Evolutionary conservation across 768 basidiomycete genomes (phyloP).

Genomic region (Cystofilobasidium ferigula): DNA sequence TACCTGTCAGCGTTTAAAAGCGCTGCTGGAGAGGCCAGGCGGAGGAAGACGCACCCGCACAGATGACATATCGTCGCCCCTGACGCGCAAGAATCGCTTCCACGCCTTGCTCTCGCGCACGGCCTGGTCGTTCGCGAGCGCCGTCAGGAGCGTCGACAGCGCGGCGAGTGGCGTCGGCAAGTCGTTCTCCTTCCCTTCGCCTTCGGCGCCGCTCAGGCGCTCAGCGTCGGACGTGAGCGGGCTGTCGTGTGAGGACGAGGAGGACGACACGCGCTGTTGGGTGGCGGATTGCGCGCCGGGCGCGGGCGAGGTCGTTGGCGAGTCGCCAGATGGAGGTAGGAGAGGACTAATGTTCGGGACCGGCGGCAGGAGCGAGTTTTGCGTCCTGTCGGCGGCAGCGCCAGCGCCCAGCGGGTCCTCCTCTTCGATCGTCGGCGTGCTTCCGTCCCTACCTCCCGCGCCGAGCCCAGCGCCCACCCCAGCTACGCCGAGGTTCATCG

Average conservation of each 20-base stretch:
- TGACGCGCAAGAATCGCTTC: constrained; percentile 74
- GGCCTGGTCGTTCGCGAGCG: constrained; percentile 55
- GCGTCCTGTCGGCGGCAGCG: too few species aligned
- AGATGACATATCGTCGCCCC: constrained; percentile 79
- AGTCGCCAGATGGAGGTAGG: too few species aligned
- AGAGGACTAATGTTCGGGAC: neutral
- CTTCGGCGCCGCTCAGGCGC: neutral
- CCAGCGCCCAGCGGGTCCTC: neutral
- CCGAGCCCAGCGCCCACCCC: neutral
- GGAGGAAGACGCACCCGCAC: constrained; percentile 69
- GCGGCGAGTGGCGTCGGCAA: constrained; percentile 35
- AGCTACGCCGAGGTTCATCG: neutral
- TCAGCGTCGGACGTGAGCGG: too few species aligned
- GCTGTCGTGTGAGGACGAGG: too few species aligned
- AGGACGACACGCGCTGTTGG: too few species aligned
- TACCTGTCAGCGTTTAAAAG: neutral
- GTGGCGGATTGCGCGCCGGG: too few species aligned
- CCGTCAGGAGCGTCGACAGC: constrained; percentile 69
- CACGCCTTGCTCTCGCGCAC: constrained; percentile 60
- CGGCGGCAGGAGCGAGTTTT: neutral
- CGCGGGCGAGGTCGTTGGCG: neutral
- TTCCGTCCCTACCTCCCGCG: neutral
- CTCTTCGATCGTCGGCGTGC: constrained; percentile 3
- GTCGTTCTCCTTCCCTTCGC: neutral
- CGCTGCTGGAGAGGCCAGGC: neutral